A percentile compares a stretch with the other conserved stretches of the same genome.
These are phyloP conservation scores for Mucor irregularis DNA, from an alignment of 371 early-diverging fungal species.

Conservation along the genomic window DNA sequence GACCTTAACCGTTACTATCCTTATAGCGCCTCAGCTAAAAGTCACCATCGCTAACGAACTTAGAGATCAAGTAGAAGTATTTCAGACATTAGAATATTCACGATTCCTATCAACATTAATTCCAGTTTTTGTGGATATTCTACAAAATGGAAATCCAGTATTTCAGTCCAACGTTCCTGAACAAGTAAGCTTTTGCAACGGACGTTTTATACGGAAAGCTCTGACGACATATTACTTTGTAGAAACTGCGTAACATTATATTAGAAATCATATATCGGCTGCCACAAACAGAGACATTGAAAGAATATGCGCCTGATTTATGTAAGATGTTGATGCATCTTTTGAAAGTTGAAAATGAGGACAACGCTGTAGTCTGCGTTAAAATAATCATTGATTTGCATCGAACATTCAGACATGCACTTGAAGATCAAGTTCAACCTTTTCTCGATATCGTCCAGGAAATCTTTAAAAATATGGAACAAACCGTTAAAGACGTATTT, in stretches of 20 bases:
- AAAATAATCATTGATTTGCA: slow-evolving; percentile 95
- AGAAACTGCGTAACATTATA: slow-evolving; percentile 90
- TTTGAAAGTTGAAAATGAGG: slow-evolving; percentile 92
- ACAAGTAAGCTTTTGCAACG: slow-evolving; percentile 74
- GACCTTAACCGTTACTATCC: not conserved
- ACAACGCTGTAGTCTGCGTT: slow-evolving; percentile 92
- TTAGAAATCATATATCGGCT: slow-evolving; percentile 92
- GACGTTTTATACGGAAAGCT: too few species aligned
- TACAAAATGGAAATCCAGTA: slow-evolving; percentile 77
- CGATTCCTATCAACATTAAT: slow-evolving; percentile 76
- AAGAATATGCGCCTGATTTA: slow-evolving; percentile 60
- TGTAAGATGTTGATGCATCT: slow-evolving; percentile 73
- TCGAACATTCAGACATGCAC: slow-evolving; percentile 73
- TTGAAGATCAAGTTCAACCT: slow-evolving; percentile 87
- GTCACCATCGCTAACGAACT: slow-evolving; percentile 86
- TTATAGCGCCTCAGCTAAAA: slow-evolving; percentile 63
- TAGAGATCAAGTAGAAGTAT: slow-evolving; percentile 88
- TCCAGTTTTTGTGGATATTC: slow-evolving; percentile 82
- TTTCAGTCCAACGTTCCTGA: slow-evolving; percentile 81
- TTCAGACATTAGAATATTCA: slow-evolving; percentile 83
- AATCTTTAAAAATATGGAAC: slow-evolving; percentile 89
- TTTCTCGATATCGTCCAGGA: slow-evolving; percentile 92
- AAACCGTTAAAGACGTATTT: slow-evolving; percentile 80
- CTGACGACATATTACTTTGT: slow-evolving; percentile 12
- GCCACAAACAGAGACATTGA: slow-evolving; percentile 81